Conservation (phyloP, 208 protist genomes). For the Novymonas esmeraldas region DNA sequence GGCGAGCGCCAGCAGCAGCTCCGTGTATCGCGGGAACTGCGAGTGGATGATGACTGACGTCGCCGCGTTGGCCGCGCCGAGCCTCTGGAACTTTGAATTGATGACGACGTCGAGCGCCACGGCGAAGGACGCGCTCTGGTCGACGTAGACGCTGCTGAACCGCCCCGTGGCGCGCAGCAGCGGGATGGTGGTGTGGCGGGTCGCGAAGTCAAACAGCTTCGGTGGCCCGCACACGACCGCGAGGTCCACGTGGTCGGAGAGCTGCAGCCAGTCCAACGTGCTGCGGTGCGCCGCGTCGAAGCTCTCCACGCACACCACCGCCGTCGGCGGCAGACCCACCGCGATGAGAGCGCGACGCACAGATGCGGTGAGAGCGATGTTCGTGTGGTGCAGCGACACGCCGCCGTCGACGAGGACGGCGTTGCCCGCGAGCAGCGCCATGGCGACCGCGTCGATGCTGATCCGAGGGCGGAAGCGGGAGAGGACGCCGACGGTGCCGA, state of each 20-base stretch:
- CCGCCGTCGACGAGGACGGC: slow-evolving; percentile 58
- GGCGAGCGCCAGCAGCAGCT: slow-evolving; percentile 49
- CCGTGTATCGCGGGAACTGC: slow-evolving; percentile 49
- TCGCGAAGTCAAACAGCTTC: slow-evolving; percentile 54
- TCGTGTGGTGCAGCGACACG: slow-evolving; percentile 44
- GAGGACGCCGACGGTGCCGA: slow-evolving; percentile 60
- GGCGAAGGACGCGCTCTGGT: slow-evolving; percentile 58
- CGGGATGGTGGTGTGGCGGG: slow-evolving; percentile 42
- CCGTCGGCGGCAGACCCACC: slow-evolving; percentile 35
- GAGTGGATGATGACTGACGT: slow-evolving; percentile 54
- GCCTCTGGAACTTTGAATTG: slow-evolving; percentile 56
- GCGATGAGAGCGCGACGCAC: slow-evolving; percentile 36
- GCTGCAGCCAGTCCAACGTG: slow-evolving; percentile 47
- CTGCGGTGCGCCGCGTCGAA: slow-evolving; percentile 34
- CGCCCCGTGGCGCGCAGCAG: slow-evolving; percentile 53
- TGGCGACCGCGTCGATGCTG: slow-evolving; percentile 48
- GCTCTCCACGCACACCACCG: slow-evolving; percentile 53
- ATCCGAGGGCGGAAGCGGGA: slow-evolving; percentile 61
- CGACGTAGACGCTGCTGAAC: slow-evolving; percentile 57
- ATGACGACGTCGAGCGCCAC: slow-evolving; percentile 49
- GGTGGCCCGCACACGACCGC: slow-evolving; percentile 56
- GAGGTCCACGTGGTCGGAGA: slow-evolving; percentile 48
- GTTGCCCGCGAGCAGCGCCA: slow-evolving; percentile 60
- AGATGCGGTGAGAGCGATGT: slow-evolving; percentile 36
- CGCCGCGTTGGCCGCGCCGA: slow-evolving; percentile 49